These are phyloP conservation scores for Lyophyllum atratum DNA, from an alignment of 768 basidiomycete species.

Conservation along the genomic window DNA sequence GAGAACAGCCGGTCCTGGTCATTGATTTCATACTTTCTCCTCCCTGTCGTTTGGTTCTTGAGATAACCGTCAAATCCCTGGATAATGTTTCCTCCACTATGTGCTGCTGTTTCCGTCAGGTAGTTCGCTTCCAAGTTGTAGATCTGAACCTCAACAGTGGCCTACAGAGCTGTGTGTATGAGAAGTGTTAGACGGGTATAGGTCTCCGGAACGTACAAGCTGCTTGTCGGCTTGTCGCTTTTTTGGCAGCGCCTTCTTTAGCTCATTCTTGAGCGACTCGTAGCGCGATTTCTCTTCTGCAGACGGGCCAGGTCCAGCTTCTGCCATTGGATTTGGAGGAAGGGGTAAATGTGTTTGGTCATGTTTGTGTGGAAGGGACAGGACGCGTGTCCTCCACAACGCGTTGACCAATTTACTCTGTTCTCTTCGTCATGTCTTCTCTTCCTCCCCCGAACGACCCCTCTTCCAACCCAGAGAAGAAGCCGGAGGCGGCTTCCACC, in stretches of 20 bases:
- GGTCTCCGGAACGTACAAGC: constrained; percentile 50
- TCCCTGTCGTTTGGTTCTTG: constrained; percentile 68
- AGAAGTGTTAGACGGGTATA: background rate
- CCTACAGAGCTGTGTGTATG: constrained; percentile 51
- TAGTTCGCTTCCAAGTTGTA: constrained; percentile 78
- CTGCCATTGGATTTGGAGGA: constrained; percentile 35
- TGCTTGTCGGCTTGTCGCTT: constrained; percentile 78
- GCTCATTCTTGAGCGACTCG: constrained; percentile 73
- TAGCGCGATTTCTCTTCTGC: constrained; percentile 74
- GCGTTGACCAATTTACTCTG: constrained; percentile 27
- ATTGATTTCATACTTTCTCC: constrained; percentile 74
- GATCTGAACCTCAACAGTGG: constrained; percentile 76
- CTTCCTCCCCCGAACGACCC: constrained; percentile 55
- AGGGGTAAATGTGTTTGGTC: constrained; percentile 27
- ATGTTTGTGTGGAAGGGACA: constrained; percentile 17
- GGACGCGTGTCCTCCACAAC: constrained; percentile 41
- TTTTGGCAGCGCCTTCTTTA: constrained; percentile 71
- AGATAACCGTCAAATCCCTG: constrained; percentile 87
- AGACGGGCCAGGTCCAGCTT: constrained; percentile 38
- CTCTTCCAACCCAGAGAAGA: constrained; percentile 53
- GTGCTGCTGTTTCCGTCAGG: constrained; percentile 72
- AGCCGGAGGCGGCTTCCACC: constrained; percentile 40
- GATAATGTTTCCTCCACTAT: constrained; percentile 85
- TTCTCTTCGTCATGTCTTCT: constrained; percentile 52
- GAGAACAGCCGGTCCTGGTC: constrained; percentile 84